Conservation (phyloP, 2,329 filamentous ascomycete genomes). For the Juglanconis sp. region DNA sequence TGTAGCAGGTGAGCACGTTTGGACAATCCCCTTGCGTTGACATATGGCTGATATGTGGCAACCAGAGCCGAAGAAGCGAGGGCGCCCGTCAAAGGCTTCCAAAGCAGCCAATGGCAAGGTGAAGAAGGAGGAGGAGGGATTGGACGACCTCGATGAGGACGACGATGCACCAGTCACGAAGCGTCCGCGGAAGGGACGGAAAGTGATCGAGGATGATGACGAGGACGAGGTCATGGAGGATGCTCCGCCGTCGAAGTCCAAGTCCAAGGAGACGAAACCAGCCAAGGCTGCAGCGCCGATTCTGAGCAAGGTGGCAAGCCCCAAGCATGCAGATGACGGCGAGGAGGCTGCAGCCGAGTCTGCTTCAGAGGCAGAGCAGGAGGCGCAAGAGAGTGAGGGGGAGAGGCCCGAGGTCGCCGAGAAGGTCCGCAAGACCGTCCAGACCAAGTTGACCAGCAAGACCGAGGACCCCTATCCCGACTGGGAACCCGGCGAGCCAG, state of each 20-base stretch:
- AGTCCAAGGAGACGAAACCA: conserved; percentile 27
- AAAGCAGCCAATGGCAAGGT: conserved; percentile 29
- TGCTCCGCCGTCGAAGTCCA: conserved; percentile 19
- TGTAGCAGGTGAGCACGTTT: conserved; percentile 31
- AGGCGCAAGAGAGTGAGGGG: conserved; percentile 50
- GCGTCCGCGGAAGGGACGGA: conserved; percentile 45
- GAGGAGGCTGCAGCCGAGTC: conserved; percentile 40
- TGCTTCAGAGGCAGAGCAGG: conserved; percentile 47
- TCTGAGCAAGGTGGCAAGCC: conserved; percentile 20
- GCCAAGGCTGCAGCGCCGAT: conserved; percentile 18
- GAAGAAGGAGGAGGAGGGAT: conserved; percentile 36
- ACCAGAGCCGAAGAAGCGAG: conserved; percentile 46
- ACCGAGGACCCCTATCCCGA: conserved; percentile 86
- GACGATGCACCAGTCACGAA: conserved; percentile 62
- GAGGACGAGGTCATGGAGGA: conserved; percentile 42
- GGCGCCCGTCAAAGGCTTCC: conserved; percentile 24
- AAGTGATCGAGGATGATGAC: conserved; percentile 51
- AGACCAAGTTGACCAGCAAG: conserved; percentile 63
- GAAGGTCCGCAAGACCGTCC: conserved; percentile 77
- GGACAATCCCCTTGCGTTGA: conserved; percentile 1
- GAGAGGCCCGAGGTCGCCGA: conserved; percentile 69
- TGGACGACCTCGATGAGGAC: conserved; percentile 43
- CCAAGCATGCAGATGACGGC: conserved; percentile 38
- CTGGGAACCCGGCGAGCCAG: conserved; percentile 84
- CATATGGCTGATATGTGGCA: not conserved